Evolutionary conservation across 1,284 basidiomycete species (phyloP), one percentile per base, ranked within the genome.

Genomic region (Boletus mariae): DNA sequence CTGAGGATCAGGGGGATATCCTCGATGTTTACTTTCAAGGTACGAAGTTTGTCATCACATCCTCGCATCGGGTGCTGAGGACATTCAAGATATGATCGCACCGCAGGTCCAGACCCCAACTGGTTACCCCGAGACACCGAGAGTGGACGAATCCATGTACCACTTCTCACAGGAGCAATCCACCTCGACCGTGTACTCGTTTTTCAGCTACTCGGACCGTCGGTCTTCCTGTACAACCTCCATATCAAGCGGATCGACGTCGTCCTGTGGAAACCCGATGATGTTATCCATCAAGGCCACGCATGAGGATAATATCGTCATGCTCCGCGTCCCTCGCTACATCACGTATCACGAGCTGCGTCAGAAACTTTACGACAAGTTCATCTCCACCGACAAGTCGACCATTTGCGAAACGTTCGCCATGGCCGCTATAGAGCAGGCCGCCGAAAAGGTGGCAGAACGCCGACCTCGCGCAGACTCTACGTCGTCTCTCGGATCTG

Each of bases 251-350:
- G 59, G 57, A 31, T 68, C 69, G 6, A 66, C 65, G 23, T 58
- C 55, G 4, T 59, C 67, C 60, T 61, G 71, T 62, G n/a, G 58
- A 4, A 55, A 61, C 47, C 52, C 48, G 13, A 64, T 59, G 40
- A 57, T 67, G n/a, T 61, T 89, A 52, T 74, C 78, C 6, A 76
- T 90, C 71, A 90, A 90, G 69, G 86, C 80, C 11, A 77, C 79
- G 42, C 78, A 80, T 54, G 78, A 81, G 61, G 75, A 81, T 58
- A 73, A 76, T 31, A 83, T 85, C 57, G 75, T 90, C 58, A 71
- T 85, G 54, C 74, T 90, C 51, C 83, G 84, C 50, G 70, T 78
- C 13, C 66, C 77, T 8, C 73, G 73, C 52, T 66, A 71, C 29
- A 72, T 73, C 47, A 48, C 76, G 4, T 76, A 84, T 53, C 60